phyloP scores from a whole-genome alignment of 768 basidiomycete species.

The Auricularia heimuer region DNA sequence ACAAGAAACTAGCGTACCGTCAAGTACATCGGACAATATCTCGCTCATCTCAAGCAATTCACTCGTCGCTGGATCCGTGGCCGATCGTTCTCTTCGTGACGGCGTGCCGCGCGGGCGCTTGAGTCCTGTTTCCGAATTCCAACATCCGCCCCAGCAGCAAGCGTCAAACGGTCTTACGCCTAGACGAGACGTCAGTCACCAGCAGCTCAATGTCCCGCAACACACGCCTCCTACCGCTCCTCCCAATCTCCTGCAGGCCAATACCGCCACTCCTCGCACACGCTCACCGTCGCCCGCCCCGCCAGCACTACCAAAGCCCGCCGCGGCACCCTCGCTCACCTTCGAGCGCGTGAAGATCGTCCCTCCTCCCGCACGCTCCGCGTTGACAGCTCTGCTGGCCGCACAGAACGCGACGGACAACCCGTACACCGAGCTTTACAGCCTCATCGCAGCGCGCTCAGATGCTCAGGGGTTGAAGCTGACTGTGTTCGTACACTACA shows the following conservation, averaged over 20 bases:
- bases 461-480: conserved; percentile 48
- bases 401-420: conserved; percentile 58
- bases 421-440: conserved; percentile 83
- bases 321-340: neutral
- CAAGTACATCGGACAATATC: conserved; percentile 39
- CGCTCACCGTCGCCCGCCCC: neutral
- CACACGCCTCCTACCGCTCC: neutral
- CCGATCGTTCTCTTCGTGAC: conserved; percentile 38
- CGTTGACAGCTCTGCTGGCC: conserved; percentile 66
- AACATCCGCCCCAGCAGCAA: neutral
- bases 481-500: conserved; percentile 79
- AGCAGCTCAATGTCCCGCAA: neutral
- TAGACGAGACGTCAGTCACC: neutral
- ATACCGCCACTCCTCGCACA: neutral
- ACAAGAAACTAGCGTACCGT: neutral
- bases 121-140: conserved; percentile 52
- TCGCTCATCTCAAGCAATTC: conserved; percentile 46
- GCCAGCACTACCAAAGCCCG: conserved; percentile 2
- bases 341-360: neutral
- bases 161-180: neutral
- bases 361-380: conserved; percentile 31
- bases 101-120: conserved; percentile 26
- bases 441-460: conserved; percentile 70
- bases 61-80: conserved; percentile 21
- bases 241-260: neutral